Evolutionary conservation across 140 eudicot species (phyloP).

Genomic region (Senecio squalidus): DNA sequence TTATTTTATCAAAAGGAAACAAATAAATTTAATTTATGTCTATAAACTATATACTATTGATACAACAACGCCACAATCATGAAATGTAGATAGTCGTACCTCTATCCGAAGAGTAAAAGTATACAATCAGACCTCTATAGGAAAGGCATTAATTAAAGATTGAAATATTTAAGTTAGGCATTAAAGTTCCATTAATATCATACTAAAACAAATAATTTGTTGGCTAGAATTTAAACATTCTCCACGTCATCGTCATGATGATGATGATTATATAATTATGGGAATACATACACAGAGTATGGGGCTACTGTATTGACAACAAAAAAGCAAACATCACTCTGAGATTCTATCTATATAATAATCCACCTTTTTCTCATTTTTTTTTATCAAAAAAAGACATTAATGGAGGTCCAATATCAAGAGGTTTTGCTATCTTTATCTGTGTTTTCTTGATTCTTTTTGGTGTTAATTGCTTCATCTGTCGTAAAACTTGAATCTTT

Average conservation of each 20-base stretch:
- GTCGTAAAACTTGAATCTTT: not conserved
- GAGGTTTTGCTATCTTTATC: slow-evolving; percentile 39
- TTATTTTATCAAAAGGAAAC: too few species aligned
- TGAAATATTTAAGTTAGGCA: too few species aligned
- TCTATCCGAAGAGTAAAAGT: too few species aligned
- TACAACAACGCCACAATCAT: too few species aligned
- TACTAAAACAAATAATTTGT: too few species aligned
- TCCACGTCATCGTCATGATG: slow-evolving; percentile 19
- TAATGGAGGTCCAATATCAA: slow-evolving; percentile 57
- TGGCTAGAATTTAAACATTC: too few species aligned
- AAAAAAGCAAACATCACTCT: slow-evolving; percentile 16
- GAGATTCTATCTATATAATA: not conserved
- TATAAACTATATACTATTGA: too few species aligned
- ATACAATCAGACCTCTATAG: too few species aligned
- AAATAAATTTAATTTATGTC: too few species aligned
- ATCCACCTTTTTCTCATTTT: not conserved
- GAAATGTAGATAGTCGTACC: too few species aligned
- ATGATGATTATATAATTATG: slow-evolving; percentile 5
- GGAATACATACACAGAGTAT: slow-evolving; percentile 13
- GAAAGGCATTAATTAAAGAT: too few species aligned
- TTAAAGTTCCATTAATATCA: too few species aligned
- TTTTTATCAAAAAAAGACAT: not conserved
- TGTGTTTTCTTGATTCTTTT: not conserved
- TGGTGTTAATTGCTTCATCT: not conserved
- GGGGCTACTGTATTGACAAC: slow-evolving; percentile 6